phyloP scores from a whole-genome alignment of 2,329 filamentous ascomycete species.

The Botryotinia calthae region DNA sequence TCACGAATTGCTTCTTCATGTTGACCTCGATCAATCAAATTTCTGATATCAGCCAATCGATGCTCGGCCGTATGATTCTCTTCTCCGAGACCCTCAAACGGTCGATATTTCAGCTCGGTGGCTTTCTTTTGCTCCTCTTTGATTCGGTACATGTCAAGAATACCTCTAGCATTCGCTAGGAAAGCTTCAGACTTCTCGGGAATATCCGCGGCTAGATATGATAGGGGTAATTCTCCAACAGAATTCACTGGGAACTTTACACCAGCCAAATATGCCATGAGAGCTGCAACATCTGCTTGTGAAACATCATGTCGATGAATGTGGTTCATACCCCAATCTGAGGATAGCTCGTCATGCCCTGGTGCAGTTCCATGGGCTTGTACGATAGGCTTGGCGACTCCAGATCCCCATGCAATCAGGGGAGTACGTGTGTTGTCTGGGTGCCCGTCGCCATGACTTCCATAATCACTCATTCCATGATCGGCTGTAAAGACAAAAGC shows the following conservation, averaged over 20 bases:
- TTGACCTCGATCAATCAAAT: conserved; percentile 62
- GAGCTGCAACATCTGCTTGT: conserved; percentile 88
- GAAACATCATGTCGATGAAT: conserved; percentile 85
- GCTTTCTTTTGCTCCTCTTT: conserved; percentile 84
- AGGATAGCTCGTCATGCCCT: conserved; percentile 89
- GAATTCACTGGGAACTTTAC: conserved; percentile 93
- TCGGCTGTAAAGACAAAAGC: conserved; percentile 97
- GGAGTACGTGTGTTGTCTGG: conserved; percentile 96
- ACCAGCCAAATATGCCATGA: conserved; percentile 92
- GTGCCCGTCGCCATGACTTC: conserved; percentile 97
- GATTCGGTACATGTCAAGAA: conserved; percentile 93
- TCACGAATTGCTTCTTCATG: conserved; percentile 77
- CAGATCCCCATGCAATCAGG: conserved; percentile 89
- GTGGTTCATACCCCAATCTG: conserved; percentile 80
- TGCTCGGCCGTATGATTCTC: conserved; percentile 64
- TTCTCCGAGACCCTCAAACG: conserved; percentile 69
- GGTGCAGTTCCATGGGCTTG: conserved; percentile 56
- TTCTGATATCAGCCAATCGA: conserved; percentile 65
- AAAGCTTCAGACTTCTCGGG: conserved; percentile 81
- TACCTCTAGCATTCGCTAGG: conserved; percentile 78
- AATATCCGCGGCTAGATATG: conserved; percentile 70
- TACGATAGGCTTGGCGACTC: conserved; percentile 71
- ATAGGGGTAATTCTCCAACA: conserved; percentile 85
- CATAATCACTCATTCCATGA: conserved; percentile 98
- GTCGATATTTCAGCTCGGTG: conserved; percentile 72